phyloP scores from a whole-genome alignment of 768 basidiomycete genomes.

The Hirschioporus abietinus region DNA sequence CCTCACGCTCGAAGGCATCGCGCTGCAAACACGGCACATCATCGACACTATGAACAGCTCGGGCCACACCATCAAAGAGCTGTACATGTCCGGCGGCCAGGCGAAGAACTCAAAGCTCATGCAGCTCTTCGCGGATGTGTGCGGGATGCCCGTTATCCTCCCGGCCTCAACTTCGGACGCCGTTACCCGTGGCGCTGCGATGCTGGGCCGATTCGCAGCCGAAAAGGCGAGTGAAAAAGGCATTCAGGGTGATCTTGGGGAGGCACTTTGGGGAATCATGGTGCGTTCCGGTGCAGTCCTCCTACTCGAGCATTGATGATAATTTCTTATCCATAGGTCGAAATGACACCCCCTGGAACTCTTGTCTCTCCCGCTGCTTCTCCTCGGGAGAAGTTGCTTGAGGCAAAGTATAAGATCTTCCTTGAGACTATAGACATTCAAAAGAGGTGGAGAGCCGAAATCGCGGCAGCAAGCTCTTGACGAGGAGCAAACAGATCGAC shows the following conservation, averaged over 20 bases:
- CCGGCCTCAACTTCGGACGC: constrained; percentile 73
- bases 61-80: constrained; percentile 75
- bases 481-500: background rate
- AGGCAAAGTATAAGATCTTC: constrained; percentile 94
- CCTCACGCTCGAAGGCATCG: constrained; percentile 87
- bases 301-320: background rate
- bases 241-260: constrained; percentile 26
- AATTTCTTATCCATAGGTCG: constrained; percentile 42
- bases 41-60: constrained; percentile 83
- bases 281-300: constrained; percentile 35
- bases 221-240: constrained; percentile 38
- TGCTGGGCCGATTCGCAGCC: constrained; percentile 85
- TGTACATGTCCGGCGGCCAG: constrained; percentile 94
- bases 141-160: constrained; percentile 75
- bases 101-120: constrained; percentile 86
- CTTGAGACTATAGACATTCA: constrained; percentile 85
- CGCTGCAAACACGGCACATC: constrained; percentile 92
- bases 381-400: constrained; percentile 63
- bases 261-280: constrained; percentile 88
- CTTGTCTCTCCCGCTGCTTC: constrained; percentile 61
- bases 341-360: constrained; percentile 87
- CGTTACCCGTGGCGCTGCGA: constrained; percentile 89
- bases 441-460: constrained; percentile 75
- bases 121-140: constrained; percentile 84
- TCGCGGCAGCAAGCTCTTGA: constrained; percentile 37